Base-by-base conservation (phyloP, 805 yeast species). In the Saccharomyces jurei region DNA sequence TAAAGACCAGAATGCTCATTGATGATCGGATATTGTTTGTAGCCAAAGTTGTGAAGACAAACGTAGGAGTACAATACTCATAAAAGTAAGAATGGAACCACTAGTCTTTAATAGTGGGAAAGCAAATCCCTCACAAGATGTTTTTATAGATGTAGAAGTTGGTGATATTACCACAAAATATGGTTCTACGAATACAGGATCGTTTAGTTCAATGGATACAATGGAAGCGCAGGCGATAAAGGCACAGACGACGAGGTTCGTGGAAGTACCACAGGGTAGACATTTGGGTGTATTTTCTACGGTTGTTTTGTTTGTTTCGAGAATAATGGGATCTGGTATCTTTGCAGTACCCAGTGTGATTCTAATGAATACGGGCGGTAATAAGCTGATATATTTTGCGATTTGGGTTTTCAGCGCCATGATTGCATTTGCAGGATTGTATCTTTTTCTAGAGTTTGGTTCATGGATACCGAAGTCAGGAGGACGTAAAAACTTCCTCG, bases 261-360 rank as follows among this genome's bases (percentile, higher is more conserved):
- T 56, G 17, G 70, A 69, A 49, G 73, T 69, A 2, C 91, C 91
- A 0, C 89, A 84, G 60, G 92, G 92, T 1, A 72, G 92, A 41
- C 89, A 86, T 67, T 66, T 87, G 56, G 92, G 92, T 0, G 66
- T 84, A 2, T 84, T 78, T 60, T 82, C 89, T 6, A 83, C 88
- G 0, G 75, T 83, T 46, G 77, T 84, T 48, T 69, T 85, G 55
- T 83, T 84, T 60, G 76, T 87, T 6, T 81, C 88, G 14, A 72
- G 91, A 56, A 86, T 87, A 46, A 72, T 87, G 11, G 94, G 95
- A 0, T 83, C 90, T 0, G 94, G 94, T 0, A 86, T 87, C 8
- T 84, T 86, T 71, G 84, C 90, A 6, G 80, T 84, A 0, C 85
- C 91, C 0, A 78, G 87, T 21, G 79, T 84, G 27, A 80, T 86